Conservation (phyloP, 306 rosid species). For the Benincasa hispida region DNA sequence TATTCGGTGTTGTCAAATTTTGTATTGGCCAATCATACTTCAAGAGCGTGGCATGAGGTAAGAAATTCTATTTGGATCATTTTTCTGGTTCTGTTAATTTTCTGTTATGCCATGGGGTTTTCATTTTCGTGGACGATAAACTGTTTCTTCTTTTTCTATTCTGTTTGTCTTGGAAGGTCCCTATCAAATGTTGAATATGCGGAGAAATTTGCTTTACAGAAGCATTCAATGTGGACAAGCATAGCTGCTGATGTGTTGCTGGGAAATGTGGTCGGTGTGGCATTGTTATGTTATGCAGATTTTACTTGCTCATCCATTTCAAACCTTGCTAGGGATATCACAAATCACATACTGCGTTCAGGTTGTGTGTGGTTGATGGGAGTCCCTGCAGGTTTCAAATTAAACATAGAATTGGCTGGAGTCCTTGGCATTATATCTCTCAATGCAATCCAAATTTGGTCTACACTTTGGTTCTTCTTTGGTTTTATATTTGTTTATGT, state of each 20-base stretch:
- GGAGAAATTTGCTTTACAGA: constrained; percentile 73
- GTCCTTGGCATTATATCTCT: constrained; percentile 77
- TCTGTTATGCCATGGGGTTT: not conserved
- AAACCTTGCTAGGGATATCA: constrained; percentile 45
- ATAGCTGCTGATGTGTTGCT: constrained; percentile 59
- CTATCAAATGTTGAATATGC: constrained; percentile 68
- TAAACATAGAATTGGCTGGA: constrained; percentile 76
- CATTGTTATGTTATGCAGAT: constrained; percentile 49
- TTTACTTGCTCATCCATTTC: constrained; percentile 31
- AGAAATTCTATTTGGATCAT: constrained; percentile 1
- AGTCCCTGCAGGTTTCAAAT: constrained; percentile 89
- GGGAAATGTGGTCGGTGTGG: constrained; percentile 75
- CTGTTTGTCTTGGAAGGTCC: constrained; percentile 38
- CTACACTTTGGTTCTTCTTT: constrained; percentile 71
- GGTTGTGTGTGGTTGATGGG: constrained; percentile 99
- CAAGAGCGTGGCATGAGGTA: constrained; percentile 68
- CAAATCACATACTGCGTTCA: constrained; percentile 62
- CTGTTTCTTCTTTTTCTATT: constrained; percentile 18
- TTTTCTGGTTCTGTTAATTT: constrained; percentile 3
- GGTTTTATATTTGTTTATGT: constrained; percentile 39
- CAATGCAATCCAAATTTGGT: constrained; percentile 86
- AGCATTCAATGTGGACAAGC: constrained; percentile 81
- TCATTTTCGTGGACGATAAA: constrained; percentile 5
- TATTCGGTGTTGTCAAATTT: constrained; percentile 68
- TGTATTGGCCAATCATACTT: constrained; percentile 87